Evolutionary conservation across 495 filamentous ascomycete genomes (phyloP).

Genomic region (Daldinia caldariorum): DNA sequence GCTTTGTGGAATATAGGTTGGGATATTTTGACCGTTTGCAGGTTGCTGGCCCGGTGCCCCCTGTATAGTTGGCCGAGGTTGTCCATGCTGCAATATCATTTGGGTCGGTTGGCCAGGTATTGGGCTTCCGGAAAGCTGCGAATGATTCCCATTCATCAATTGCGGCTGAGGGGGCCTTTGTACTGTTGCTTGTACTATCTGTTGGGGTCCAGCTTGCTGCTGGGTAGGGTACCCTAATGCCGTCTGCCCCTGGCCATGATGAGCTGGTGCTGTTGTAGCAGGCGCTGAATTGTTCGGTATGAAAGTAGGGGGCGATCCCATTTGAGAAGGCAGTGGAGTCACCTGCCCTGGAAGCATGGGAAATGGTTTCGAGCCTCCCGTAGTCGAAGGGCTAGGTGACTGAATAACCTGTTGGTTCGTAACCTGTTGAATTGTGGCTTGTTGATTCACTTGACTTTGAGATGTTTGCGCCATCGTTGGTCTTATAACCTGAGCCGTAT

Average conservation of each 20-base stretch:
- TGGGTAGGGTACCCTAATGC: slow-evolving; percentile 15
- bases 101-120: slow-evolving; percentile 17
- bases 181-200: slow-evolving; percentile 8
- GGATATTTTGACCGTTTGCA: slow-evolving; percentile 11
- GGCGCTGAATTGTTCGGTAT: slow-evolving; percentile 18
- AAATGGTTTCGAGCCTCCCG: slow-evolving; percentile 31
- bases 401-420: slow-evolving; percentile 8
- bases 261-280: slow-evolving; percentile 12
- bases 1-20: slow-evolving; percentile 14
- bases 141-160: slow-evolving; percentile 16
- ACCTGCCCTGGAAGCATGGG: slow-evolving; percentile 49
- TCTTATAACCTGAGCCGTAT: not conserved
- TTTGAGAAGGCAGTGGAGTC: slow-evolving; percentile 42
- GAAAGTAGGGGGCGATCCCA: slow-evolving; percentile 34
- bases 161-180: slow-evolving; percentile 32
- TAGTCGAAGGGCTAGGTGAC: slow-evolving; percentile 11
- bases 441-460: slow-evolving; percentile 18
- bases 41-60: slow-evolving; percentile 28
- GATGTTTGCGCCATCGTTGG: slow-evolving; percentile 16
- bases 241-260: slow-evolving; percentile 6
- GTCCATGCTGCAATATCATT: slow-evolving; percentile 23
- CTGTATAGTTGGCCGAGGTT: slow-evolving; percentile 26
- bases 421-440: not conserved
- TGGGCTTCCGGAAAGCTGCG: slow-evolving; percentile 2
- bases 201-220: slow-evolving; percentile 14